A percentile compares a stretch with the other conserved stretches of the same genome.
Conservation (phyloP, 805 yeast species). For the Barnettozyma wickerhamii region DNA sequence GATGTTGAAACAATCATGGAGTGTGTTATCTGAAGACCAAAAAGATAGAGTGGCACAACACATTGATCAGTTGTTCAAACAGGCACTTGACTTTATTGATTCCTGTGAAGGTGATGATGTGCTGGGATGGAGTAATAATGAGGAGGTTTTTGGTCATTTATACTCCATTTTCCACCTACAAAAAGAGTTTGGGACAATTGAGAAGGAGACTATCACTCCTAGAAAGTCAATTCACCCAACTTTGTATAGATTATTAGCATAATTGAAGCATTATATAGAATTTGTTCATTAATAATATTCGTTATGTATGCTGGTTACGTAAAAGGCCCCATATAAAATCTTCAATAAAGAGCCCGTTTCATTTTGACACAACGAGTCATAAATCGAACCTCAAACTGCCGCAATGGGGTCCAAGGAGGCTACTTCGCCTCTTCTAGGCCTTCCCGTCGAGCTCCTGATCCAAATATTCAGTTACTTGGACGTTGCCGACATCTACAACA, state of each 20-base stretch:
- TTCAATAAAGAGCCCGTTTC: no score
- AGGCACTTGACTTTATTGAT: background rate
- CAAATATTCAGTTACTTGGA: conserved; percentile 33
- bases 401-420: no score
- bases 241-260: conserved; percentile 1
- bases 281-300: no score
- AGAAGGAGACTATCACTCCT: background rate
- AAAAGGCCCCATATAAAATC: no score
- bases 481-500: conserved; percentile 30
- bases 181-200: background rate
- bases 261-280: background rate
- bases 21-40: background rate
- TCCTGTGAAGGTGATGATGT: background rate
- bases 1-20: conserved; percentile 18
- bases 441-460: conserved; percentile 2
- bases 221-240: conserved; percentile 1
- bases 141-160: conserved; percentile 3
- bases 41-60: background rate
- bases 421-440: background rate
- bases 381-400: background rate
- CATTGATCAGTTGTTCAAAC: background rate
- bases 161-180: conserved; percentile 1
- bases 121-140: conserved; percentile 10
- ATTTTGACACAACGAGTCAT: background rate
- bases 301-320: no score